Percentiles rank a stretch among this genome's conserved stretches.
Conservation (phyloP, 1,284 basidiomycete genomes). For the Trichosporon ovoides region DNA sequence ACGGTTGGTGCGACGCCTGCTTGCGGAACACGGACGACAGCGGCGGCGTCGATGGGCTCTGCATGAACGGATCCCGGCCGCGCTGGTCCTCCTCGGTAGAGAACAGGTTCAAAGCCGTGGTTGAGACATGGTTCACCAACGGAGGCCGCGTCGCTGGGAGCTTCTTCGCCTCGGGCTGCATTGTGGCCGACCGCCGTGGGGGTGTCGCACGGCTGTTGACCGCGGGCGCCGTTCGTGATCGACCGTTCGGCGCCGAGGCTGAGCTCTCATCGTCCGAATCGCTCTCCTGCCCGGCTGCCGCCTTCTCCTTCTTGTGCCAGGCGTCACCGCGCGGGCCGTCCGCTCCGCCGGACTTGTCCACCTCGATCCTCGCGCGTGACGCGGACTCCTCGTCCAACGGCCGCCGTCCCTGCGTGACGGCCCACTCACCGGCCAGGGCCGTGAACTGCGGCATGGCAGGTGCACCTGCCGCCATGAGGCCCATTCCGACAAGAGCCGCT, state of each 20-base stretch:
- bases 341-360: constrained; percentile 40
- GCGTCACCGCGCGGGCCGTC: constrained; percentile 30
- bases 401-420: constrained; percentile 75
- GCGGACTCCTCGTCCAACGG: constrained; percentile 40
- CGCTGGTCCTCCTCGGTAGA: constrained; percentile 11
- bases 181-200: constrained; percentile 3
- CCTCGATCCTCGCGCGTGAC: constrained; percentile 39
- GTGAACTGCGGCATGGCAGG: constrained; percentile 73
- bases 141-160: background rate
- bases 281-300: constrained; percentile 13
- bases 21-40: constrained; percentile 4
- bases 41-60: constrained; percentile 17
- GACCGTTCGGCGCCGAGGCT: background rate
- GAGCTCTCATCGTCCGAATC: constrained; percentile 48
- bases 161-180: constrained; percentile 8
- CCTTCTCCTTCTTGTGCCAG: constrained; percentile 9
- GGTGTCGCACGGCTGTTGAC: constrained; percentile 7
- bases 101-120: constrained; percentile 2
- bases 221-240: constrained; percentile 4
- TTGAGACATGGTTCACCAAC: constrained; percentile 10
- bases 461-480: constrained; percentile 68
- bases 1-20: constrained; percentile 46
- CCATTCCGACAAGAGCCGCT: constrained; percentile 79
- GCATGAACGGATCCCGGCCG: constrained; percentile 37
- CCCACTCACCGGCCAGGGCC: constrained; percentile 69